phyloP scores from a whole-genome alignment of 495 filamentous ascomycete species.

The Penicillium antarcticum region DNA sequence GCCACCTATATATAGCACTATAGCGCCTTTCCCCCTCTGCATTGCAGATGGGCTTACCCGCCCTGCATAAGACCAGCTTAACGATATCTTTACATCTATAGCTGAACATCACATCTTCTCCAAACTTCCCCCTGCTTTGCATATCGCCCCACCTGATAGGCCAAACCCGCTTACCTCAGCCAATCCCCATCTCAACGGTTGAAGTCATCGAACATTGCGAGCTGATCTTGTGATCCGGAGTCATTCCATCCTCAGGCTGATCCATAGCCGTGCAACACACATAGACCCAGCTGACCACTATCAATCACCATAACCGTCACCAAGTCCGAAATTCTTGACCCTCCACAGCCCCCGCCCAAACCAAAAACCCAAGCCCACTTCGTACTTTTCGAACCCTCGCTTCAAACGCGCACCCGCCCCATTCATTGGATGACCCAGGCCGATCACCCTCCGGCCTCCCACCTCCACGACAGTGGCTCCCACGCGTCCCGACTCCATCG shows the following conservation, averaged over 20 bases:
- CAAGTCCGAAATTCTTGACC: slow-evolving; percentile 16
- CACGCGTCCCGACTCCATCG: slow-evolving; percentile 27
- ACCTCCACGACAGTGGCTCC: slow-evolving; percentile 27
- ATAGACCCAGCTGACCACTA: too few relatives aligned
- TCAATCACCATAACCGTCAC: slow-evolving; percentile 14
- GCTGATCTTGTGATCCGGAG: not conserved
- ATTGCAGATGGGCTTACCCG: too few relatives aligned
- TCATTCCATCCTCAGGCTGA: too few relatives aligned
- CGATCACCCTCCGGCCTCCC: slow-evolving; percentile 17
- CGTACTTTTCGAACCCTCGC: slow-evolving; percentile 6
- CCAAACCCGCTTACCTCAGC: slow-evolving; percentile 11
- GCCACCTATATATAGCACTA: too few relatives aligned
- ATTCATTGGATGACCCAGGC: slow-evolving; percentile 13
- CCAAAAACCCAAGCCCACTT: slow-evolving; percentile 12
- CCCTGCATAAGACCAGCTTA: too few relatives aligned
- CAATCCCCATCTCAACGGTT: slow-evolving; percentile 14
- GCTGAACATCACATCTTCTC: too few relatives aligned
- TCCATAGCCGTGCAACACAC: too few relatives aligned
- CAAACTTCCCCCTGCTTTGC: slow-evolving; percentile 14
- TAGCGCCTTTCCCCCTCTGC: too few relatives aligned
- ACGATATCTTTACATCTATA: not conserved
- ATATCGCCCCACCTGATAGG: slow-evolving; percentile 11
- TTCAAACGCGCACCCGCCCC: not conserved
- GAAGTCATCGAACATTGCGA: slow-evolving; percentile 10
- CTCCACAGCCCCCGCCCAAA: slow-evolving; percentile 15